Evolutionary conservation across 495 filamentous ascomycete species (phyloP).

Genomic region (Podospora australis): DNA sequence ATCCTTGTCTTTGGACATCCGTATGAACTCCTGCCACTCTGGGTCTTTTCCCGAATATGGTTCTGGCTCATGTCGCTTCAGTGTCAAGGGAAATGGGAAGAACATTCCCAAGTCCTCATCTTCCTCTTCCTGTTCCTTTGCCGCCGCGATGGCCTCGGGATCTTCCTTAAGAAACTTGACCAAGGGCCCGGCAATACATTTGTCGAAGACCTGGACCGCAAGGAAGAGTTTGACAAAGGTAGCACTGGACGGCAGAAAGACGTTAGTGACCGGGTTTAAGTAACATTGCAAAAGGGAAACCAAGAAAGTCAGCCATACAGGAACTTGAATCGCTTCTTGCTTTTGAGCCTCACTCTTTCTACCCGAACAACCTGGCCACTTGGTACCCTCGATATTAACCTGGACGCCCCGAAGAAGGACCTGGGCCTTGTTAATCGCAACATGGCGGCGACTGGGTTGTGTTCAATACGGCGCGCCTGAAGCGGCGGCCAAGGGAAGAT

Average conservation of each 20-base stretch:
- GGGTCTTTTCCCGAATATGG: slow-evolving; percentile 58
- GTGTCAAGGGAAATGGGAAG: slow-evolving; percentile 54
- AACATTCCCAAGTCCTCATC: slow-evolving; percentile 40
- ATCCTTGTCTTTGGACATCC: slow-evolving; percentile 47
- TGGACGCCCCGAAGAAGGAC: slow-evolving; percentile 15
- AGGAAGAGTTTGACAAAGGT: slow-evolving; percentile 2
- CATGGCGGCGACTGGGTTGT: slow-evolving; percentile 25
- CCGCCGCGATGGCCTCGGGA: slow-evolving; percentile 18
- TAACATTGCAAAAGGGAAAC: too few species aligned
- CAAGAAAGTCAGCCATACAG: background rate
- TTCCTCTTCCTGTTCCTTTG: slow-evolving; percentile 24
- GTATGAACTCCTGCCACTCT: slow-evolving; percentile 63
- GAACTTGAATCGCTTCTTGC: slow-evolving; percentile 17
- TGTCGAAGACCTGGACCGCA: background rate
- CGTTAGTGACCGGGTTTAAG: background rate
- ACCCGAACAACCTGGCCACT: slow-evolving; percentile 19
- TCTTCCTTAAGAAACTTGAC: slow-evolving; percentile 11
- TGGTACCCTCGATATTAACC: slow-evolving; percentile 6
- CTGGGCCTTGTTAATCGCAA: slow-evolving; percentile 28
- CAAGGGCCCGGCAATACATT: slow-evolving; percentile 6
- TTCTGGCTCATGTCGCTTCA: slow-evolving; percentile 32
- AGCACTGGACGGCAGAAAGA: background rate
- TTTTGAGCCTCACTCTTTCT: slow-evolving; percentile 33
- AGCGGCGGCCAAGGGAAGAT: slow-evolving; percentile 26
- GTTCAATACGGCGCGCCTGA: slow-evolving; percentile 36